A percentile compares a stretch with the other conserved stretches of the same genome.
Conservation (phyloP, 257 asterid genomes). For the Mitragyna speciosa region DNA sequence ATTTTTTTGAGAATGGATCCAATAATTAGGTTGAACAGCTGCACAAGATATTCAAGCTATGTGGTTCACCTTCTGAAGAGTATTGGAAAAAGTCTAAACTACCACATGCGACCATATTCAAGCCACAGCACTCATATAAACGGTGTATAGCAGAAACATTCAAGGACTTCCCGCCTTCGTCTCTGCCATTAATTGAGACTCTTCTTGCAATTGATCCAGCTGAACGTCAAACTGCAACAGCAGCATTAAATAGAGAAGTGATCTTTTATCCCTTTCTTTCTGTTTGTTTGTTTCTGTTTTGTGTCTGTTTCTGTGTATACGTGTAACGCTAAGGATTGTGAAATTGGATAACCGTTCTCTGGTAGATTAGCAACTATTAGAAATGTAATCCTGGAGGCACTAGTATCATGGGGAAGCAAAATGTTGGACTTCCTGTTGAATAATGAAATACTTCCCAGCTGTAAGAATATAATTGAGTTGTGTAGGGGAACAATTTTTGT, state of each 20-base stretch:
- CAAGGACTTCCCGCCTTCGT: conserved; percentile 74
- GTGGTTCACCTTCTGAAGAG: conserved; percentile 83
- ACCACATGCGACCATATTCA: conserved; percentile 82
- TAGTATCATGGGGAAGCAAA: not conserved
- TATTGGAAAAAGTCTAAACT: conserved; percentile 85
- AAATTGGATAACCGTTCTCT: not conserved
- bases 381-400: not conserved
- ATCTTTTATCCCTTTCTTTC: conserved; percentile 29
- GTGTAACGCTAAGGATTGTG: too few species aligned
- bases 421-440: not conserved
- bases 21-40: conserved; percentile 76
- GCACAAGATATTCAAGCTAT: conserved; percentile 86
- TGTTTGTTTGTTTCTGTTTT: not conserved
- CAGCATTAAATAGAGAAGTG: conserved; percentile 70
- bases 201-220: conserved; percentile 81
- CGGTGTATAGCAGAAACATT: conserved; percentile 69
- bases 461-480: not conserved
- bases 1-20: conserved; percentile 5
- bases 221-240: conserved; percentile 75
- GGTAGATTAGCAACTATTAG: not conserved
- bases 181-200: conserved; percentile 70
- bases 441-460: too few species aligned
- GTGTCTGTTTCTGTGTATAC: not conserved
- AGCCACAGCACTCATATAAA: conserved; percentile 80
- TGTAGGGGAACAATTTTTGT: not conserved